A percentile compares a stretch with the other conserved stretches of the same genome.
Conservation (phyloP, 2,329 filamentous ascomycete species). For the Talaromyces amestolkiae region DNA sequence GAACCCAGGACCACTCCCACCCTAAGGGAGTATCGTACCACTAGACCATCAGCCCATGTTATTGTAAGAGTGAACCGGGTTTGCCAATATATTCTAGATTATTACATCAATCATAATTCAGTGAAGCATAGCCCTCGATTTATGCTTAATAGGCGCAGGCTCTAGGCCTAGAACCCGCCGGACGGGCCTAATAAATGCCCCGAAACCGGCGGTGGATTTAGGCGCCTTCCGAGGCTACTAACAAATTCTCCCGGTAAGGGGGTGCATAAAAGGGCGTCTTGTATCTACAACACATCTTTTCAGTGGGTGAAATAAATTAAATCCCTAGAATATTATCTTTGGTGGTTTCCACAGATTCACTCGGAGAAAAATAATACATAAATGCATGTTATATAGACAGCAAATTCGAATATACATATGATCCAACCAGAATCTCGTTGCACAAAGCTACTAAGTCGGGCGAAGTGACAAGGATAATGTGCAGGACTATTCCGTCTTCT, state of each 20-base stretch:
- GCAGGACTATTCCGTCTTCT: not conserved
- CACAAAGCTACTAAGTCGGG: not conserved
- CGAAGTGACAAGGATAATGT: not conserved
- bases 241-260: not conserved
- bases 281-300: not conserved
- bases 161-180: not conserved
- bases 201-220: not conserved
- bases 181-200: not conserved
- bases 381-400: not conserved
- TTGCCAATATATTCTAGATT: not conserved
- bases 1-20: slow-evolving; percentile 14
- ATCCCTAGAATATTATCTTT: not conserved
- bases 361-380: not conserved
- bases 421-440: not conserved
- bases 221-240: not conserved
- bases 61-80: not conserved
- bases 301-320: not conserved
- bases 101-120: too few relatives aligned
- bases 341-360: not conserved
- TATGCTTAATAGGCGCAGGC: not conserved
- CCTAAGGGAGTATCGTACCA: slow-evolving; percentile 15
- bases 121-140: too few relatives aligned
- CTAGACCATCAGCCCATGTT: slow-evolving; percentile 9
- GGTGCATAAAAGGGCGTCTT: not conserved
- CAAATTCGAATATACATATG: not conserved